Conservation (phyloP, 1,284 basidiomycete genomes). For the Fomitopsis pinicola region DNA sequence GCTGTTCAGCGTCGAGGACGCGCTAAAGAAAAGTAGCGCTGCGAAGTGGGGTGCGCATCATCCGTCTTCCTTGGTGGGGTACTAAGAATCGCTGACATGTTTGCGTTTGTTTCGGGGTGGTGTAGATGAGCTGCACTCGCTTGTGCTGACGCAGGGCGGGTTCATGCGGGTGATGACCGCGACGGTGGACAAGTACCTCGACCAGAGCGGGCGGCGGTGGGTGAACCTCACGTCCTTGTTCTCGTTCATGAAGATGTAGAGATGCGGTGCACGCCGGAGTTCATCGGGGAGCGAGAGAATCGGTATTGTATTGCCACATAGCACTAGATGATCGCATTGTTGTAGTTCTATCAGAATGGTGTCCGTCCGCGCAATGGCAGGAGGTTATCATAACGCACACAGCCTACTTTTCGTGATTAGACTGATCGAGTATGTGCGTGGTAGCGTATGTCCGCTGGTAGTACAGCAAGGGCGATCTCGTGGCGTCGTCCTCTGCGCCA, state of each 20-base stretch:
- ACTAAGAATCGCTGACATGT: not conserved
- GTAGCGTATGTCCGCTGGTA: constrained; percentile 42
- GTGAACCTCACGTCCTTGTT: constrained; percentile 78
- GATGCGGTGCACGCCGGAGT: no score
- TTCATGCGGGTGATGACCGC: constrained; percentile 50
- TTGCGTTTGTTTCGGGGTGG: not conserved
- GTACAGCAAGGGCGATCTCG: constrained; percentile 41
- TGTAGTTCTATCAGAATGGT: not conserved
- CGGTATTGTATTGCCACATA: not conserved
- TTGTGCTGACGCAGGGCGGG: constrained; percentile 45
- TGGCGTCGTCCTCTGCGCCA: constrained; percentile 12
- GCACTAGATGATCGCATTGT: constrained; percentile 6
- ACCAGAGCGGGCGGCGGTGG: constrained; percentile 83
- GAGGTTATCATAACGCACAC: not conserved
- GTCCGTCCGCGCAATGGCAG: not conserved
- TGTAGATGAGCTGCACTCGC: constrained; percentile 51
- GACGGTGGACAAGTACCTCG: constrained; percentile 74
- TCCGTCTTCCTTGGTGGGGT: not conserved
- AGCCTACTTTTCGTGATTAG: constrained; percentile 1
- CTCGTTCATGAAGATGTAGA: constrained; percentile 65
- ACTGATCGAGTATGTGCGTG: constrained; percentile 19
- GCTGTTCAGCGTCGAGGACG: constrained; percentile 75
- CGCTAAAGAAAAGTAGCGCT: constrained; percentile 46
- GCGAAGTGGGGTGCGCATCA: constrained; percentile 42
- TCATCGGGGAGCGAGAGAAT: not conserved